Percentiles rank a stretch among this genome's conserved stretches.
These are phyloP conservation scores for Podospora didyma DNA, from an alignment of 495 filamentous ascomycete genomes.

Conservation along the genomic window DNA sequence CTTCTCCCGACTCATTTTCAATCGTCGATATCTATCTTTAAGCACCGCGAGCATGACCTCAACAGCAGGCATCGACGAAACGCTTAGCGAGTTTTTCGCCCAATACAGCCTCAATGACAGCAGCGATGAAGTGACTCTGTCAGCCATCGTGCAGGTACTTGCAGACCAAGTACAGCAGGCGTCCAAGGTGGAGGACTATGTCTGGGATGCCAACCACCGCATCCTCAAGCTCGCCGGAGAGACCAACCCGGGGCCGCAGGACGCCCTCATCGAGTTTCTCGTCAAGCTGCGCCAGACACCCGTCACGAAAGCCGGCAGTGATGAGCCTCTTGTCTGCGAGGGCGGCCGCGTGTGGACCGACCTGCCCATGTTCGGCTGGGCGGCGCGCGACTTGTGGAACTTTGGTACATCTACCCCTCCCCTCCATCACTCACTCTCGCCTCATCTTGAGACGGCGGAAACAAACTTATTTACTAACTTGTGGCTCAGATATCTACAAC, in stretches of 20 bases:
- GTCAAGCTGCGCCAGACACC: not conserved
- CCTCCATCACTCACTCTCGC: not conserved
- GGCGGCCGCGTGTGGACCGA: slow-evolving; percentile 11
- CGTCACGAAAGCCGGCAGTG: not conserved
- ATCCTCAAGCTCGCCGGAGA: slow-evolving; percentile 4
- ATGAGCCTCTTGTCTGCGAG: not conserved
- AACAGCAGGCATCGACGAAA: no score
- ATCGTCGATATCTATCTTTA: no score
- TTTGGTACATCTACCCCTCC: slow-evolving; percentile 12
- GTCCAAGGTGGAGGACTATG: not conserved
- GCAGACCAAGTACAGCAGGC: not conserved
- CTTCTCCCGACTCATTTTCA: no score
- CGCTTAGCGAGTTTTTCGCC: no score
- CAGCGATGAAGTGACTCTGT: not conserved
- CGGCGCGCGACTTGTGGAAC: slow-evolving; percentile 9
- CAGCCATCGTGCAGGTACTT: not conserved
- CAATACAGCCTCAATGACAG: no score
- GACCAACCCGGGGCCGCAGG: not conserved
- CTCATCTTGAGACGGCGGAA: not conserved
- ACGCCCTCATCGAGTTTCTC: slow-evolving; percentile 5
- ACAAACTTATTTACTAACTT: no score
- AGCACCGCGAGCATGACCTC: no score
- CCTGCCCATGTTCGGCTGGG: slow-evolving; percentile 9
- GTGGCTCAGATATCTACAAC: no score
- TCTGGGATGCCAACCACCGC: slow-evolving; percentile 7